phyloP scores from a whole-genome alignment of 148 eudicot genomes.

The Linanthus parryae region DNA sequence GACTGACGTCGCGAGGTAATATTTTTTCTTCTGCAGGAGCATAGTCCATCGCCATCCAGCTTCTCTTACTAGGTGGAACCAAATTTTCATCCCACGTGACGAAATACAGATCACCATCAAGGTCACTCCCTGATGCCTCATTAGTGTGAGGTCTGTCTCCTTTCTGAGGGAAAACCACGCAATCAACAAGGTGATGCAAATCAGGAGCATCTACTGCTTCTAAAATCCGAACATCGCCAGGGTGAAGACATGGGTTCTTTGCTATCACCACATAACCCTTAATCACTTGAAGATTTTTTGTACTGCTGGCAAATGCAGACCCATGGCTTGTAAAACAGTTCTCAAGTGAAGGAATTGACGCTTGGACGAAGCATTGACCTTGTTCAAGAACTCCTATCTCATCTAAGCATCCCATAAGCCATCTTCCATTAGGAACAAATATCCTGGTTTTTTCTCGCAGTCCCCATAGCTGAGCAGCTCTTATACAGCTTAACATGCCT shows the following conservation, averaged over 20 bases:
- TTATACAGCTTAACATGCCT: slow-evolving; percentile 74
- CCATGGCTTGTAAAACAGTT: slow-evolving; percentile 71
- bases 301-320: slow-evolving; percentile 39
- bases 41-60: slow-evolving; percentile 85
- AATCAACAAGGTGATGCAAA: slow-evolving; percentile 69
- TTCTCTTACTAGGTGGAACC: slow-evolving; percentile 73
- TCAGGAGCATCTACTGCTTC: slow-evolving; percentile 75
- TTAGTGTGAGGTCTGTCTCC: slow-evolving; percentile 86
- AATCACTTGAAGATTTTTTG: slow-evolving; percentile 37
- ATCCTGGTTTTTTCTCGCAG: slow-evolving; percentile 74
- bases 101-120: slow-evolving; percentile 90
- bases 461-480: slow-evolving; percentile 76
- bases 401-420: slow-evolving; percentile 93
- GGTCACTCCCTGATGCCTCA: slow-evolving; percentile 96
- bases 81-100: slow-evolving; percentile 83
- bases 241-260: slow-evolving; percentile 94
- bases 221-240: slow-evolving; percentile 78
- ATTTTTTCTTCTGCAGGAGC: slow-evolving; percentile 40
- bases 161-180: slow-evolving; percentile 82
- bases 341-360: slow-evolving; percentile 59
- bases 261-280: slow-evolving; percentile 66
- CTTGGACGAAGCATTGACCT: slow-evolving; percentile 84
- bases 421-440: slow-evolving; percentile 70
- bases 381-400: slow-evolving; percentile 69
- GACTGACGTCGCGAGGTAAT: slow-evolving; percentile 39